A percentile compares a stretch with the other conserved stretches of the same genome.
Evolutionary conservation across 2,329 filamentous ascomycete species (phyloP).

Genomic region (Fusarium lyarnte): DNA sequence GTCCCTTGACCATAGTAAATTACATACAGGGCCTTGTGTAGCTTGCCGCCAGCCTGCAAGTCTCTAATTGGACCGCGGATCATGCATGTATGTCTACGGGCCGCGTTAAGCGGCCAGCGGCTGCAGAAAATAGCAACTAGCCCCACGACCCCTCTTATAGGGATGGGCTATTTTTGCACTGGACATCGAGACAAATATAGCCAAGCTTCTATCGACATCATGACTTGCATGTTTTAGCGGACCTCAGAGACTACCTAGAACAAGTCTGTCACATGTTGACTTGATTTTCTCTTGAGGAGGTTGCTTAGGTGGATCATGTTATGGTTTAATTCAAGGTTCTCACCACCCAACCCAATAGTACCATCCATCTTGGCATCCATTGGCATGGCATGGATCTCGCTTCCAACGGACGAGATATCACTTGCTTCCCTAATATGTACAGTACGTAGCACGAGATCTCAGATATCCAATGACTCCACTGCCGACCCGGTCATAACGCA

Average conservation of each 20-base stretch:
- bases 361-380: constrained; percentile 16
- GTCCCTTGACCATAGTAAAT: constrained; percentile 11
- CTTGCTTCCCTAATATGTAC: constrained; percentile 9
- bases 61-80: constrained; percentile 28
- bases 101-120: constrained; percentile 41
- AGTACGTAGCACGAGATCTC: constrained; percentile 3
- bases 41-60: neutral
- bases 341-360: neutral
- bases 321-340: constrained; percentile 17
- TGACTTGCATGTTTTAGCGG: constrained; percentile 36
- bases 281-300: neutral
- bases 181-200: neutral
- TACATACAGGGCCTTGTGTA: constrained; percentile 5
- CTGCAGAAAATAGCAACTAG: constrained; percentile 43
- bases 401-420: constrained; percentile 7
- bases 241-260: neutral
- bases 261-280: constrained; percentile 8
- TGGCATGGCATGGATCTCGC: constrained; percentile 13
- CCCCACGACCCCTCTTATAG: constrained; percentile 27
- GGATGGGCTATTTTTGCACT: constrained; percentile 5
- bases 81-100: constrained; percentile 22
- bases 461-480: constrained; percentile 22
- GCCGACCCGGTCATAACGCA: neutral
- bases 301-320: constrained; percentile 30
- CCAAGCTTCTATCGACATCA: constrained; percentile 21